Percentiles rank a stretch among this genome's conserved stretches.
phyloP scores from a whole-genome alignment of 2,329 filamentous ascomycete species.

The Curvularia eragrostidis region DNA sequence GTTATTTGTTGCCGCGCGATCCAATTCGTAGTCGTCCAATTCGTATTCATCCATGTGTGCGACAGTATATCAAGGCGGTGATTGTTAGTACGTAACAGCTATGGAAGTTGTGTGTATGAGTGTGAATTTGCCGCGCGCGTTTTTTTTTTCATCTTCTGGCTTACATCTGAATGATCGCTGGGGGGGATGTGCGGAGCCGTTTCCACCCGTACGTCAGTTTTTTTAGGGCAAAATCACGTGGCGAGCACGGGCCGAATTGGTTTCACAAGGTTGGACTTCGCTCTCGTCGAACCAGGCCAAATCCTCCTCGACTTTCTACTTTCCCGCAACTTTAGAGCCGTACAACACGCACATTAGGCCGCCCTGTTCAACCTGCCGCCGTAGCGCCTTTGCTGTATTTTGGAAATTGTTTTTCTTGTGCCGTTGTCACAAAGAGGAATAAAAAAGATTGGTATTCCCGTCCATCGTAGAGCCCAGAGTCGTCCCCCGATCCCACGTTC shows the following conservation, averaged over 20 bases:
- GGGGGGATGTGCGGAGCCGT: slow-evolving; percentile 6
- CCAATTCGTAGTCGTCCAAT: slow-evolving; percentile 33
- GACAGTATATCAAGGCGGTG: not conserved
- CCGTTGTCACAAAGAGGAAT: not conserved
- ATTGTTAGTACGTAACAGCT: no score
- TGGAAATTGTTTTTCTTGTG: not conserved
- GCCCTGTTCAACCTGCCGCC: not conserved
- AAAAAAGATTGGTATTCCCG: not conserved
- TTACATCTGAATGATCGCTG: slow-evolving; percentile 3
- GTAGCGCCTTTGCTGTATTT: not conserved
- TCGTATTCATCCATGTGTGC: slow-evolving; percentile 39
- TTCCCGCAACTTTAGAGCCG: slow-evolving; percentile 6
- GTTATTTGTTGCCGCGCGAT: slow-evolving; percentile 37
- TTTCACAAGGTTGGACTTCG: slow-evolving; percentile 14
- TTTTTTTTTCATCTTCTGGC: not conserved
- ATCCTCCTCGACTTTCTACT: slow-evolving; percentile 3
- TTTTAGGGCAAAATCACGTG: slow-evolving; percentile 17
- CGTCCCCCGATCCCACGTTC: not conserved
- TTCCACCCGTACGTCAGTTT: slow-evolving; percentile 6
- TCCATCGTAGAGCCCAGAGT: no score
- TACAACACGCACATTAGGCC: no score
- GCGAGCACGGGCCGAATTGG: slow-evolving; percentile 16
- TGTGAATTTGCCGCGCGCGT: no score
- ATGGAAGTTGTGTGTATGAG: no score
- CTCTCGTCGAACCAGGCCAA: not conserved